A percentile compares a stretch with the other conserved stretches of the same genome.
Evolutionary conservation across 2,329 filamentous ascomycete genomes (phyloP).

Genomic region (Cephalotrichum gorgonifer): DNA sequence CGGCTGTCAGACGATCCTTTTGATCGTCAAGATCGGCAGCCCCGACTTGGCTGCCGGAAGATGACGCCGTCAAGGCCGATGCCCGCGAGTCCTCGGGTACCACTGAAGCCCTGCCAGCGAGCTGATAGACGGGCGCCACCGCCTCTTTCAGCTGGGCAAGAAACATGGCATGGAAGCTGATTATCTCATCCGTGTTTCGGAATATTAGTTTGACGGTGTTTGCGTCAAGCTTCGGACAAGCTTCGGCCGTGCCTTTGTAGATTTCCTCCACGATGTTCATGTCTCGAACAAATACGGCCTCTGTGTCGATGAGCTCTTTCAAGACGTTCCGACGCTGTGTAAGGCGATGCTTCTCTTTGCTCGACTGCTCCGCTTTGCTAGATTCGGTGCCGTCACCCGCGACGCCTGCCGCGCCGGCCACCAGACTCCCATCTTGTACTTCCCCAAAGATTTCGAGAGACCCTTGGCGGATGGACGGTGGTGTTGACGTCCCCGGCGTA

Average conservation of each 20-base stretch:
- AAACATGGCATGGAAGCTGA: constrained; percentile 74
- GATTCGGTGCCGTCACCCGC: not conserved
- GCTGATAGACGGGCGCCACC: constrained; percentile 60
- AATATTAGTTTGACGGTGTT: constrained; percentile 88
- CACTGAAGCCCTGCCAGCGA: constrained; percentile 14
- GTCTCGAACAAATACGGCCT: constrained; percentile 81
- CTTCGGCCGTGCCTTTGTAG: constrained; percentile 85
- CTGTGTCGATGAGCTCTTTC: constrained; percentile 82
- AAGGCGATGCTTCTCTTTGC: constrained; percentile 59
- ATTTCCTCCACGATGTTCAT: constrained; percentile 98
- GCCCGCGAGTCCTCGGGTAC: constrained; percentile 27
- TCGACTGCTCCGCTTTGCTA: constrained; percentile 24
- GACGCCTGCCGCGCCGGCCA: not conserved
- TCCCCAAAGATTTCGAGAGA: not conserved
- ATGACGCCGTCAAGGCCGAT: constrained; percentile 19
- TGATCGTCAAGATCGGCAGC: constrained; percentile 34
- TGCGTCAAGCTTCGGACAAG: constrained; percentile 65
- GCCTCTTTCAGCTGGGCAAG: constrained; percentile 72
- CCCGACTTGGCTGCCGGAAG: constrained; percentile 18
- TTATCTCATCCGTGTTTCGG: constrained; percentile 84
- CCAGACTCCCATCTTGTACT: not conserved
- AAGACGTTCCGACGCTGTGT: constrained; percentile 74
- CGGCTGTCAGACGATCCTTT: constrained; percentile 39
- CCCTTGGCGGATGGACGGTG: not conserved
- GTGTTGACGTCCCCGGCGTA: constrained; percentile 8